A percentile compares a stretch with the other conserved stretches of the same genome.
Evolutionary conservation across 768 basidiomycete genomes (phyloP).

Genomic region (Tylopilus rubrobrunneus): DNA sequence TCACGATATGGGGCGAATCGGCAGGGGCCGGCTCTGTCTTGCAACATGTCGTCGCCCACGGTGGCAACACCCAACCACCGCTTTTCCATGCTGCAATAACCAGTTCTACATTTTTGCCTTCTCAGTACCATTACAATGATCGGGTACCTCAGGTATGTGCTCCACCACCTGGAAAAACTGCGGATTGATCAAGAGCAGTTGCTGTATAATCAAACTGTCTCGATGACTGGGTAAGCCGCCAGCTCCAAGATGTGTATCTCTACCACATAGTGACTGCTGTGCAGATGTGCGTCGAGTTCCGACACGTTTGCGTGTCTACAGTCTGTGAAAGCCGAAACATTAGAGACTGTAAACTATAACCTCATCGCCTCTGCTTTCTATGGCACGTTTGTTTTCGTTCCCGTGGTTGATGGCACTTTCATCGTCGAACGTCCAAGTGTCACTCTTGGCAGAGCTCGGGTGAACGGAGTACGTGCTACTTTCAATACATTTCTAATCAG

Average conservation of each 20-base stretch:
- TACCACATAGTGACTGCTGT: neutral
- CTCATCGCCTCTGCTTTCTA: constrained; percentile 23
- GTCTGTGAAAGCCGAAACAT: constrained; percentile 23
- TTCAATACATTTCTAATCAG: neutral
- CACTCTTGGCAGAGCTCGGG: neutral
- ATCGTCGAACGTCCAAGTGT: constrained; percentile 4
- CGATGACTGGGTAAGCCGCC: neutral
- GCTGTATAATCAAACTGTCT: neutral
- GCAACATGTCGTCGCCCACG: constrained; percentile 6
- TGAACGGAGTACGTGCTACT: constrained; percentile 5
- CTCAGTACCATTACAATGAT: constrained; percentile 8
- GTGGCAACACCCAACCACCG: constrained; percentile 4
- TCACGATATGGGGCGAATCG: constrained; percentile 8
- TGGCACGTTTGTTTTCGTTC: constrained; percentile 7
- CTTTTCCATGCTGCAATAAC: constrained; percentile 7
- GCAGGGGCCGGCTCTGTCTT: constrained; percentile 10
- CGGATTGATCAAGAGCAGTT: neutral
- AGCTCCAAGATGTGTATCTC: neutral
- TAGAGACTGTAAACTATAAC: constrained; percentile 34
- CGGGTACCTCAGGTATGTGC: neutral
- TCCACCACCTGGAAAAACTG: neutral
- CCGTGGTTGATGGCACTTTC: constrained; percentile 5
- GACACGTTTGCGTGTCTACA: constrained; percentile 15
- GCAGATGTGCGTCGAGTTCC: constrained; percentile 1
- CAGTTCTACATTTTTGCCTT: constrained; percentile 3